Evolutionary conservation across 108 stramenopile species (phyloP), one percentile per base, ranked within the genome.

Genomic region (Mayamaea pseudoterrestris): DNA sequence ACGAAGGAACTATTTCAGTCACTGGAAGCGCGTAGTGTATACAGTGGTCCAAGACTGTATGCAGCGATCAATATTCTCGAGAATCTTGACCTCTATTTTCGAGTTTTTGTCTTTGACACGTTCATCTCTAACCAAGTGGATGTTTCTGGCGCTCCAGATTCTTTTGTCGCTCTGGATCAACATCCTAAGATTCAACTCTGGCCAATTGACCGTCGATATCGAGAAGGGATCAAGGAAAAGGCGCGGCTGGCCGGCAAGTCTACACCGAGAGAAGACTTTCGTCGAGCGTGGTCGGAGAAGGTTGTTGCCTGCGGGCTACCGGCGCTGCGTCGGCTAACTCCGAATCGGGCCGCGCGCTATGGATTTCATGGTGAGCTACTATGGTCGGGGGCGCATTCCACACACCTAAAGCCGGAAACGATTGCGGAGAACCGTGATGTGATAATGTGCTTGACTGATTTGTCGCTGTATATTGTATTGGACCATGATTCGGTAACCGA

Each of bases 321-420:
- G 34, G 66, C 82, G 36, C 56, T 69, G 0, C 47, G 61, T 9
- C 70, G 85, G 1, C 45, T 88, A 24, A 40, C 57, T 21, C 85
- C 80, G 7, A 65, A 70, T 21, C 62, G 61, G 31, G 36, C 46
- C 7, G 55, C 44, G 11, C 64, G 65, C 14, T 59, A 75, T 18
- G 76, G 79, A 8, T 90, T 90, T 53, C 89, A 90, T 50, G 88
- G 88, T 22, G 88, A 70, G 16, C 55, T 57, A 34, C 35, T 69
- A 24, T 47, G 34, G 20, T 31, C 41, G 2, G 37, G 20, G 3
- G 53, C 49, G 20, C 47, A 46, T 27, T 64, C 16, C 44, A 47
- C 44, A 37, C 29, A 47, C 17, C 24, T 14, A 22, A 49, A 51
- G 22, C 61, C 65, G 23, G 64, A 63, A 6, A 40, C 66, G 11